Percentiles rank a stretch among this genome's conserved stretches.
Evolutionary conservation across 768 basidiomycete species (phyloP).

Genomic region (Amanita pseudoporphyria): DNA sequence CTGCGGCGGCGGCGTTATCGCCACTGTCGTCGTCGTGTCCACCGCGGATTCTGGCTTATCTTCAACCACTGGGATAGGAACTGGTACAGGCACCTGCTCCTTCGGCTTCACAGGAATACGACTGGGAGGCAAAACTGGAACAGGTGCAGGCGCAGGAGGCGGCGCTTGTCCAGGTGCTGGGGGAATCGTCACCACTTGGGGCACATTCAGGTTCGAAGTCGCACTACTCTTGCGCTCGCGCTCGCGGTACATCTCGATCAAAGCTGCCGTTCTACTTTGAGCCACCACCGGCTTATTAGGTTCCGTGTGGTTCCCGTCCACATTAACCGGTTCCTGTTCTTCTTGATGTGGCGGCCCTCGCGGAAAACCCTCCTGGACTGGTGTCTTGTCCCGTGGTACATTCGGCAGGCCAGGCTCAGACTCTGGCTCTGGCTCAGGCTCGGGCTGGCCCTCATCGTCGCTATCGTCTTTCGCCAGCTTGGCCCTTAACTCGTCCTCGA

Average conservation of each 20-base stretch:
- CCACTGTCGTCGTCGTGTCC: conserved; percentile 7
- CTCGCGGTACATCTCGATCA: conserved; percentile 85
- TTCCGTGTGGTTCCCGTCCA: neutral
- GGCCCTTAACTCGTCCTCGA: conserved; percentile 27
- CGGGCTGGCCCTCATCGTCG: conserved; percentile 17
- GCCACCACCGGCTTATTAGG: conserved; percentile 10
- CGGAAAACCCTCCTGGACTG: neutral
- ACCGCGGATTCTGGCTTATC: neutral
- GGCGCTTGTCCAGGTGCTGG: conserved; percentile 11
- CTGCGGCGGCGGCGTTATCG: no score
- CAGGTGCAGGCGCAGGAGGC: no score
- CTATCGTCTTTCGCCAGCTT: conserved; percentile 29
- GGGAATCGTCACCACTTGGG: conserved; percentile 7
- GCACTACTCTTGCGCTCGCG: conserved; percentile 31
- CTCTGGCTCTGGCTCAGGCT: neutral
- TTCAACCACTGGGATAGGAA: neutral
- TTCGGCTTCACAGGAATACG: conserved; percentile 5
- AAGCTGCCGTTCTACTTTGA: conserved; percentile 58
- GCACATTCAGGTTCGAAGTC: neutral
- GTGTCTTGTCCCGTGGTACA: neutral
- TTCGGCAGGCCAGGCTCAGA: neutral
- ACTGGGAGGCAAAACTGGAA: neutral
- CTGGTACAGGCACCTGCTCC: neutral
- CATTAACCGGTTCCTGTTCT: neutral
- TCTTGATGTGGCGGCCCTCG: neutral